Percentiles rank a stretch among this genome's conserved stretches.
Conservation (phyloP, 495 filamentous ascomycete genomes). For the Lindgomyces ingoldianus region DNA sequence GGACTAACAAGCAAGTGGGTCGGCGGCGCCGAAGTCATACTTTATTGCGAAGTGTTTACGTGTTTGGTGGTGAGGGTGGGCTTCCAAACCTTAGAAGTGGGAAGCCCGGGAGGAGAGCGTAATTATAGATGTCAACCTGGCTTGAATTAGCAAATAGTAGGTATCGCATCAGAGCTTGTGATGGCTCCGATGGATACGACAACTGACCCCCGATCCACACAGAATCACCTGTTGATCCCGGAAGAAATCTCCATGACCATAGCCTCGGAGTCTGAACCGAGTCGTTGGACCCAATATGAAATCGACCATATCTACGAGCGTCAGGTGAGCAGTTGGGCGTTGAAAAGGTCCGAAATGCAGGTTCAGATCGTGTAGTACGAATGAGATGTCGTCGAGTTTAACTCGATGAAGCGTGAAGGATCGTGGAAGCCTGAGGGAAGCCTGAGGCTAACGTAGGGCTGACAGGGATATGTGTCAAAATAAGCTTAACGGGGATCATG, state of each 20-base stretch:
- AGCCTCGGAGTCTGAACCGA: neutral
- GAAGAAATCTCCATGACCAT: neutral
- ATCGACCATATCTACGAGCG: too few species aligned
- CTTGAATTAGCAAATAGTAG: neutral
- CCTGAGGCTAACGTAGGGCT: constrained; percentile 7
- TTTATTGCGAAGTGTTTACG: too few species aligned
- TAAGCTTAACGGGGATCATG: constrained; percentile 2
- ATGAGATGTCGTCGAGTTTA: constrained; percentile 3
- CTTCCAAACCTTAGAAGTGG: too few species aligned
- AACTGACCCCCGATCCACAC: too few species aligned
- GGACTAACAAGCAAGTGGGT: too few species aligned
- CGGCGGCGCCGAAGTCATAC: too few species aligned
- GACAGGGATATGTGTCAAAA: constrained; percentile 11
- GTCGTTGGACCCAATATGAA: neutral
- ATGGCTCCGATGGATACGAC: too few species aligned
- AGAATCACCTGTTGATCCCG: too few species aligned
- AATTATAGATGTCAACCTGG: neutral
- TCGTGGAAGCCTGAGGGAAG: neutral
- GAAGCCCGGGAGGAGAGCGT: too few species aligned
- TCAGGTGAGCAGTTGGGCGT: neutral
- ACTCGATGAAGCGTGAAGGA: neutral
- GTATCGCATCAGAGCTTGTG: too few species aligned
- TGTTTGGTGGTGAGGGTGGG: too few species aligned
- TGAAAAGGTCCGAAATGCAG: neutral
- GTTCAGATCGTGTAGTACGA: neutral